phyloP scores from a whole-genome alignment of 129 eudicot species.

The Escallonia herrerae region DNA sequence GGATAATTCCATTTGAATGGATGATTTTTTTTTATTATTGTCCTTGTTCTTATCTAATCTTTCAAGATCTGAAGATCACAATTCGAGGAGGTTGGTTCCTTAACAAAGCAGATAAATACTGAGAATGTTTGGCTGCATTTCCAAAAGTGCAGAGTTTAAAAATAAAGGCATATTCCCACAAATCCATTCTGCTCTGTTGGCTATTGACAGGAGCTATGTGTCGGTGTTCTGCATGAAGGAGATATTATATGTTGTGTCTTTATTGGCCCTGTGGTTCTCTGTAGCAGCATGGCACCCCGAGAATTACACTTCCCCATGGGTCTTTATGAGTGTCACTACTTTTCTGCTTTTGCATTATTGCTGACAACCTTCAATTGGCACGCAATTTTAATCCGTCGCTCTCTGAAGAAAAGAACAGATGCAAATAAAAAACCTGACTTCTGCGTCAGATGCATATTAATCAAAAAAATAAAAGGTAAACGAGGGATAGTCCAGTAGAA shows the following conservation, averaged over 20 bases:
- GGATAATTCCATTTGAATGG: not conserved
- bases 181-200: not conserved
- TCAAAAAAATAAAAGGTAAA: no score
- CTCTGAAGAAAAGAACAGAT: not conserved
- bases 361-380: constrained; percentile 13
- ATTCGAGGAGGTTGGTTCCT: constrained; percentile 2
- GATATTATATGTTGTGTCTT: constrained; percentile 1
- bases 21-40: constrained; percentile 6
- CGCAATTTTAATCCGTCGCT: constrained; percentile 4
- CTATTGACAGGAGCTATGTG: constrained; percentile 1
- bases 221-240: not conserved
- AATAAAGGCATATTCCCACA: constrained; percentile 1
- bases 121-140: constrained; percentile 11
- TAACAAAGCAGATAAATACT: not conserved
- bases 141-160: not conserved
- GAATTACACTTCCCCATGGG: no score
- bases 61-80: not conserved
- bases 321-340: no score
- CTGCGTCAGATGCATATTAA: no score
- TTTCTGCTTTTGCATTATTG: no score
- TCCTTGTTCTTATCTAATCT: constrained; percentile 14
- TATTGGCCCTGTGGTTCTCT: not conserved
- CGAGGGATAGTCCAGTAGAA: no score
- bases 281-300: constrained; percentile 12
- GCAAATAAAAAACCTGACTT: not conserved